Evolutionary conservation across 2,329 filamentous ascomycete genomes (phyloP), one percentile per base, ranked within the genome.

Genomic region (Alternaria arbusti): DNA sequence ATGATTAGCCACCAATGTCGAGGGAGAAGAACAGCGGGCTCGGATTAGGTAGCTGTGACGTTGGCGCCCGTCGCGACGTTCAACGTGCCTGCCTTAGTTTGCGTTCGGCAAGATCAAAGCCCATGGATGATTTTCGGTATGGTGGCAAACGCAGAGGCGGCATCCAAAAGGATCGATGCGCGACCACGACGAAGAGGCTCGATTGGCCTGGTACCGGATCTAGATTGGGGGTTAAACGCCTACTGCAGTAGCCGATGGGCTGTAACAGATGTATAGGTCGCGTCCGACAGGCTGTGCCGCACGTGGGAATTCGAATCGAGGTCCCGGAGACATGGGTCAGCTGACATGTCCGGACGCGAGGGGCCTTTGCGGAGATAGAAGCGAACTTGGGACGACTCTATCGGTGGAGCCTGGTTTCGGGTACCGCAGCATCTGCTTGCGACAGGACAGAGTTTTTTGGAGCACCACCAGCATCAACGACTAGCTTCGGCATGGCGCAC

Each of bases 11-110:
- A 69, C 61, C 28, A 36, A 45, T 15, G 52, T 40, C 49, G 49
- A 40, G 50, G 54, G 49, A 46, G 54, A 45, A 44, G 49, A 47
- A 59, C 20, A 50, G 54, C 30, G 57, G 30, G 26, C 20, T 43
- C 43, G 22, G 28, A 62, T 57, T 60, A 50, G 57, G 61, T 61
- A 54, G 59, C 49, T 50, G 62, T 63, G 66, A 67, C 64, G 68
- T 65, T 30, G 54, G 60, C 28, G 62, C 60, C 52, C 44, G 61
- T 55, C 44, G 65, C 65, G 55, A 57, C 44, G 13, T 55, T 46
- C 47, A 55, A 61, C 43, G 63, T 40, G 59, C 55, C 57, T 63
- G 36, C 44, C 44, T 40, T 55, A 45, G 54, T 45, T 54, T 25
- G 22, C 23, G 26, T 23, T 43, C 36, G 60, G 46, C 22, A 64